Conservation (phyloP, 768 basidiomycete genomes). For the Fomitopsis pulvina region DNA sequence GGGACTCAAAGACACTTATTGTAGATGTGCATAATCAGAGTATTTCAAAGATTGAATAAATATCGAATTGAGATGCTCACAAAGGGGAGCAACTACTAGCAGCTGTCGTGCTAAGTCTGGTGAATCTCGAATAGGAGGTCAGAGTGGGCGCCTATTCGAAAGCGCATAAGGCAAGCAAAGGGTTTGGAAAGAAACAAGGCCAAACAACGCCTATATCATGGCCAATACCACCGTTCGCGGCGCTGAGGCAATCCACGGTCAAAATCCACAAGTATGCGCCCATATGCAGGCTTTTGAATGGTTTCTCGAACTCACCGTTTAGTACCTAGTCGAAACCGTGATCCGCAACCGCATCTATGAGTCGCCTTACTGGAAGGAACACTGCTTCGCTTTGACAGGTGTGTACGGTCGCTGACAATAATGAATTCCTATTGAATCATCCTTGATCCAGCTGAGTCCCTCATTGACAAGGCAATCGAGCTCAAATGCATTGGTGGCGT, state of each 20-base stretch:
- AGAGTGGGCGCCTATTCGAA: too few species aligned
- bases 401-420: conserved; percentile 15
- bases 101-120: too few species aligned
- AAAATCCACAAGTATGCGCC: conserved; percentile 84
- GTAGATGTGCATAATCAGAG: too few species aligned
- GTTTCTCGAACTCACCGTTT: conserved; percentile 19
- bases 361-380: conserved; percentile 94
- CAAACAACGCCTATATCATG: conserved; percentile 42
- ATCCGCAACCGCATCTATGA: conserved; percentile 97
- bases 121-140: too few species aligned
- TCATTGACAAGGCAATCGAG: conserved; percentile 91
- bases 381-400: conserved; percentile 97
- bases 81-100: too few species aligned
- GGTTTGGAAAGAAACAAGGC: conserved; percentile 16
- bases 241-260: conserved; percentile 87
- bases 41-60: too few species aligned
- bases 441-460: conserved; percentile 78
- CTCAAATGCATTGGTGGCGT: conserved; percentile 85
- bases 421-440: conserved; percentile 6
- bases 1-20: too few species aligned
- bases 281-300: not conserved
- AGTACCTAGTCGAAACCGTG: conserved; percentile 95
- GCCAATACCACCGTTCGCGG: conserved; percentile 90
- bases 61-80: too few species aligned
- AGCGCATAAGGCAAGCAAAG: not conserved